Conservation (phyloP, 108 stramenopile species). For the Ochromonas danica region DNA sequence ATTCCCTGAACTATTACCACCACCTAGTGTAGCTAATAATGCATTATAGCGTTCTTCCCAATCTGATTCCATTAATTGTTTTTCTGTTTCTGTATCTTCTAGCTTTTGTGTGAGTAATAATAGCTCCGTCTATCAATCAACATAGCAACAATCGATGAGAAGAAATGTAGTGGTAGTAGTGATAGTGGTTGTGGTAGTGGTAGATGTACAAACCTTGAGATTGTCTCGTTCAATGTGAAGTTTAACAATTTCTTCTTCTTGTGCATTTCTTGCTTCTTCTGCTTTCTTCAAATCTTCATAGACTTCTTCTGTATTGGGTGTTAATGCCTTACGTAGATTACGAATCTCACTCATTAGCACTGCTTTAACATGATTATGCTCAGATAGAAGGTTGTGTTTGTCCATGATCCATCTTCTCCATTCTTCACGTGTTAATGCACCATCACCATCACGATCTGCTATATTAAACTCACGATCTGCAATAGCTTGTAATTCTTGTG, state of each 20-base stretch:
- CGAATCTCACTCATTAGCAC: not conserved
- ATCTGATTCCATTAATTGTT: too few relatives aligned
- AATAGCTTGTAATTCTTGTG: not conserved
- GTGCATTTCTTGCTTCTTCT: not conserved
- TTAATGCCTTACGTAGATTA: not conserved
- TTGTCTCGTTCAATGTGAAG: not conserved
- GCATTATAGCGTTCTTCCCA: too few relatives aligned
- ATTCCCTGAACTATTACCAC: too few relatives aligned
- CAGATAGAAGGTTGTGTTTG: not conserved
- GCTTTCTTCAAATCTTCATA: not conserved
- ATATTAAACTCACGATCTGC: slow-evolving; percentile 10
- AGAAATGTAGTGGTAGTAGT: too few relatives aligned
- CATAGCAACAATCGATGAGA: too few relatives aligned
- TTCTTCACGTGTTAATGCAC: not conserved
- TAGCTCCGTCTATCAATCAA: too few relatives aligned
- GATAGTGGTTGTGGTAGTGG: too few relatives aligned
- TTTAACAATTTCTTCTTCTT: not conserved
- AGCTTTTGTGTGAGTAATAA: too few relatives aligned
- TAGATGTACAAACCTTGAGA: too few relatives aligned
- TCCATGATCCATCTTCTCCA: slow-evolving; percentile 4
- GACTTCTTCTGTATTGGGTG: not conserved
- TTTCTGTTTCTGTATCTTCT: too few relatives aligned
- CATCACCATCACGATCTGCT: slow-evolving; percentile 8
- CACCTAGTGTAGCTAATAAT: too few relatives aligned
- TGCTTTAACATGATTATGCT: slow-evolving; percentile 1